A percentile compares a stretch with the other conserved stretches of the same genome.
Conservation (phyloP, 495 filamentous ascomycete genomes). For the Hypoxylon trugodes region DNA sequence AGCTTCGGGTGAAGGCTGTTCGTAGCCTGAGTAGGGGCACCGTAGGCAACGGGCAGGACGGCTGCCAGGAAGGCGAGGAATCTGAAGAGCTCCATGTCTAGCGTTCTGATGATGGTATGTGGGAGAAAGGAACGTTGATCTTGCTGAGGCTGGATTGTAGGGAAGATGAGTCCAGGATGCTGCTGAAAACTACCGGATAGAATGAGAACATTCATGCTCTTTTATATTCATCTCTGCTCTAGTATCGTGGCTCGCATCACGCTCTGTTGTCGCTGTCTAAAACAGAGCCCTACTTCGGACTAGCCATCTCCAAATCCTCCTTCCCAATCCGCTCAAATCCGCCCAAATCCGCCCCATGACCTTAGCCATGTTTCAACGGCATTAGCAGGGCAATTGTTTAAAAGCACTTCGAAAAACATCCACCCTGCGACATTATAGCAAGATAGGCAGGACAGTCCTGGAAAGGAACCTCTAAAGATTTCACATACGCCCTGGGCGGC, state of each 20-base stretch:
- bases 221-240: constrained; percentile 39
- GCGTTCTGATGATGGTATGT: constrained; percentile 27
- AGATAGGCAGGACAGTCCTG: constrained; percentile 28
- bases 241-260: constrained; percentile 35
- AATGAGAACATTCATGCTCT: constrained; percentile 31
- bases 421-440: constrained; percentile 24
- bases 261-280: constrained; percentile 35
- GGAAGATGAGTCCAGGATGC: constrained; percentile 36
- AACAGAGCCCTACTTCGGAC: constrained; percentile 32
- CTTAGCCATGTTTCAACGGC: constrained; percentile 31
- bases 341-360: constrained; percentile 33
- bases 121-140: constrained; percentile 26
- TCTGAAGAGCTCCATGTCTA: constrained; percentile 41
- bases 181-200: constrained; percentile 36
- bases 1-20: constrained; percentile 40
- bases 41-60: constrained; percentile 41
- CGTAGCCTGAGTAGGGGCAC: constrained; percentile 36
- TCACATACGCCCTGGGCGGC: constrained; percentile 16
- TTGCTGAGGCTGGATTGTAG: constrained; percentile 31
- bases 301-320: constrained; percentile 29
- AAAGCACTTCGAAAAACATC: constrained; percentile 30
- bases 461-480: constrained; percentile 14
- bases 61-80: constrained; percentile 41
- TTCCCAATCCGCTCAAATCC: constrained; percentile 42
- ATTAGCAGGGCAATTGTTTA: constrained; percentile 33